Conservation (phyloP, 768 basidiomycete genomes). For the Kwoniella sp. region DNA sequence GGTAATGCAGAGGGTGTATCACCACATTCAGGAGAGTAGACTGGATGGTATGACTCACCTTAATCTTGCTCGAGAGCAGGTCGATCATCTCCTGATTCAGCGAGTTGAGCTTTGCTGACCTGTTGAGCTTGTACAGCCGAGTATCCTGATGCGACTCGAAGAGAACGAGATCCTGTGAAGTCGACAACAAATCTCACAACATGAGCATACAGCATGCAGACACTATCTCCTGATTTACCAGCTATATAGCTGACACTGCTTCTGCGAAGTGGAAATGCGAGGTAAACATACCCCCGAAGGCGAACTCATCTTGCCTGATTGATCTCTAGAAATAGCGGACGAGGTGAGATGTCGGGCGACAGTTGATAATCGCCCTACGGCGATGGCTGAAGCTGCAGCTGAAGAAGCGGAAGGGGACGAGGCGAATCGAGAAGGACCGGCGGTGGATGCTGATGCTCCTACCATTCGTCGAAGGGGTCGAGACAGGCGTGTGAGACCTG, state of each 20-base stretch:
- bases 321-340: slow-evolving; percentile 1
- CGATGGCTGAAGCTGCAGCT: slow-evolving; percentile 5
- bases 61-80: slow-evolving; percentile 69
- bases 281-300: slow-evolving; percentile 23
- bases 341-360: slow-evolving; percentile 34
- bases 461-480: slow-evolving; percentile 33
- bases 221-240: no score
- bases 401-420: slow-evolving; percentile 17
- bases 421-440: neutral
- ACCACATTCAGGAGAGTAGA: neutral
- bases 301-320: slow-evolving; percentile 19
- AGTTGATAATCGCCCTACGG: slow-evolving; percentile 21
- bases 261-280: no score
- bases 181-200: no score
- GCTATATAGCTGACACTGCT: no score
- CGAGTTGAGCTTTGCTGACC: slow-evolving; percentile 77
- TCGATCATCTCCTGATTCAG: slow-evolving; percentile 77
- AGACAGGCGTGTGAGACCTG: slow-evolving; percentile 20
- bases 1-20: no score
- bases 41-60: slow-evolving; percentile 69
- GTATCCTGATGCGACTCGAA: slow-evolving; percentile 41
- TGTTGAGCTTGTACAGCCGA: slow-evolving; percentile 76
- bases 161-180: slow-evolving; percentile 31
- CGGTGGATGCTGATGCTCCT: neutral
- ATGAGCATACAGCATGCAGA: no score